Conservation (phyloP, 2,329 filamentous ascomycete genomes). For the Thelonectria blattea region DNA sequence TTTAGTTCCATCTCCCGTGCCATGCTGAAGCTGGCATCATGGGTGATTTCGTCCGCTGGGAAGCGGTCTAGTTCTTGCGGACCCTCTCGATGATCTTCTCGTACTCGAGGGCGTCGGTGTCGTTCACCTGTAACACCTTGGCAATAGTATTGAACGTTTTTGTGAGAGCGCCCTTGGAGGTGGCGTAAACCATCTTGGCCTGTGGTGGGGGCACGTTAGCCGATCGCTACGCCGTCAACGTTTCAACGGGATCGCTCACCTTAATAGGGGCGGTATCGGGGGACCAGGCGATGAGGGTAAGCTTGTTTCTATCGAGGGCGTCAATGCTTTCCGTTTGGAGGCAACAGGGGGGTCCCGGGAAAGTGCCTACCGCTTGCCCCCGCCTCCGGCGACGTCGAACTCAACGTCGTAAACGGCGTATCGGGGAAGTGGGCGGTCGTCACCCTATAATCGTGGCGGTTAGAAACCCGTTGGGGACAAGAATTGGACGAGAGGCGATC, state of each 20-base stretch:
- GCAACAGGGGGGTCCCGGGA: background rate
- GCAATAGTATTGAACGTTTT: conserved; percentile 77
- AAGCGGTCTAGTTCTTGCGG: conserved; percentile 64
- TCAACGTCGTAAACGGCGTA: conserved; percentile 88
- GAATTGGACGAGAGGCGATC: background rate
- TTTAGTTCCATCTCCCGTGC: conserved; percentile 33
- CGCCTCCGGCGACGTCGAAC: conserved; percentile 74
- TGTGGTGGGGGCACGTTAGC: conserved; percentile 43
- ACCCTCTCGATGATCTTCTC: conserved; percentile 71
- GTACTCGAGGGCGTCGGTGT: conserved; percentile 81
- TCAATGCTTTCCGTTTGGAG: conserved; percentile 22
- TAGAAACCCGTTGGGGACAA: conserved; percentile 6
- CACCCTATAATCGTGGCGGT: conserved; percentile 51
- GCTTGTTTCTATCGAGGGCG: conserved; percentile 66
- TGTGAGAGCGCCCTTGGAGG: conserved; percentile 87
- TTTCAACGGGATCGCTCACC: conserved; percentile 55
- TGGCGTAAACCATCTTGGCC: conserved; percentile 91
- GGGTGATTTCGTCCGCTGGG: conserved; percentile 18
- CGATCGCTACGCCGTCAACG: conserved; percentile 57
- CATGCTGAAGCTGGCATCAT: conserved; percentile 31
- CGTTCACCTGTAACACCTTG: conserved; percentile 82
- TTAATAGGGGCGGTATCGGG: conserved; percentile 84
- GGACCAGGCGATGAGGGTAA: conserved; percentile 80
- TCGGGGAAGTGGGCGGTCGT: conserved; percentile 67
- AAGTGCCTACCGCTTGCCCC: conserved; percentile 68